Percentiles rank a stretch among this genome's conserved stretches.
Evolutionary conservation across 139 green algal genomes (phyloP).

Genomic region (Monoraphidium neglectum): DNA sequence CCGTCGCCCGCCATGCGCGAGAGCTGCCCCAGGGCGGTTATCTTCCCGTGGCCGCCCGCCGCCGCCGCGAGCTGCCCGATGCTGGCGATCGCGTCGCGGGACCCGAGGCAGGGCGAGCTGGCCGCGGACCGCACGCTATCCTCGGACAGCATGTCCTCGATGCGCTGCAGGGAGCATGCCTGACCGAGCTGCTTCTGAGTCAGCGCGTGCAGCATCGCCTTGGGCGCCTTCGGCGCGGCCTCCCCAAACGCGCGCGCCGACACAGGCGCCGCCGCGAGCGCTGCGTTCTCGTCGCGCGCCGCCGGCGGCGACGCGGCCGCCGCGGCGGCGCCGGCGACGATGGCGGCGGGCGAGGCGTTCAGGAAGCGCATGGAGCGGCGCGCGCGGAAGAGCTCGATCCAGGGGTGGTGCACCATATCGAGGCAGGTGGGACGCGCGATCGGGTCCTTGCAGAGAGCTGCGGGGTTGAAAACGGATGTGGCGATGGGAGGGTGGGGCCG

Average conservation of each 20-base stretch:
- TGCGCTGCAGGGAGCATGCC: no score
- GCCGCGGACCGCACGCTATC: conserved; percentile 9
- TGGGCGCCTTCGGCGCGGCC: neutral
- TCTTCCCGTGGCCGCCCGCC: no score
- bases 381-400: conserved; percentile 47
- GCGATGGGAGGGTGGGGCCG: neutral
- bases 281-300: neutral
- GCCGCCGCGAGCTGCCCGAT: no score
- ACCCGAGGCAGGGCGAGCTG: conserved; percentile 27
- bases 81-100: no score
- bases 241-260: neutral
- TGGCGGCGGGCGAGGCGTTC: neutral
- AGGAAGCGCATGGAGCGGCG: conserved; percentile 45
- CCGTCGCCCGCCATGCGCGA: no score
- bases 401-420: conserved; percentile 59
- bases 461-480: neutral
- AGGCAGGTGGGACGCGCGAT: conserved; percentile 40
- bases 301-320: neutral
- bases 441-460: conserved; percentile 51
- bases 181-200: no score
- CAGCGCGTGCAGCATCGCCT: conserved; percentile 1
- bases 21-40: no score
- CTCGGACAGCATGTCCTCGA: no score
- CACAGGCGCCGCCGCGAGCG: neutral
- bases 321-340: neutral